These are phyloP conservation scores for Thraustotheca clavata DNA, from an alignment of 352 stramenopile genomes.

Conservation along the genomic window DNA sequence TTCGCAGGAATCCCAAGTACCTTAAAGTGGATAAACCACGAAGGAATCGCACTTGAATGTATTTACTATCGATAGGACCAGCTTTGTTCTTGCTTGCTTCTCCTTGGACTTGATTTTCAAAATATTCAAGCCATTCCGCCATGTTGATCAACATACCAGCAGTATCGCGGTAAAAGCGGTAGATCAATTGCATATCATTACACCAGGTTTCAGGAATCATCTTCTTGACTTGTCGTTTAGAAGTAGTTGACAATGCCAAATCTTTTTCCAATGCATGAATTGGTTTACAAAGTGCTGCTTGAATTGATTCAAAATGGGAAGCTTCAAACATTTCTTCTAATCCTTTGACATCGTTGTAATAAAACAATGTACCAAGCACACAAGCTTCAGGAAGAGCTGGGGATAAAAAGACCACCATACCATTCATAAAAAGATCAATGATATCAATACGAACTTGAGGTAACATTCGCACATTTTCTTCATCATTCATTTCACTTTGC, in stretches of 20 bases:
- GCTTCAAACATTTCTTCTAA: background rate
- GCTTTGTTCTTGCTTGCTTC: constrained; percentile 21
- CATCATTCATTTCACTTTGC: background rate
- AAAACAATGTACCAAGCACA: background rate
- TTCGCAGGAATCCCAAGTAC: constrained; percentile 45
- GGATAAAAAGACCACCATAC: constrained; percentile 38
- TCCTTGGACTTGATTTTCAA: constrained; percentile 31
- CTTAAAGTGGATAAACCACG: constrained; percentile 56
- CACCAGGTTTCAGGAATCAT: constrained; percentile 27
- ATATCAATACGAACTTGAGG: constrained; percentile 41
- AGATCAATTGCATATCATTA: constrained; percentile 52
- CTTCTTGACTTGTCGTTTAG: background rate
- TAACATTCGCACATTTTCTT: constrained; percentile 29
- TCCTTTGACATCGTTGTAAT: constrained; percentile 1
- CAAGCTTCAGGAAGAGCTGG: constrained; percentile 2
- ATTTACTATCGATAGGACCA: constrained; percentile 15
- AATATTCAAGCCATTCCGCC: constrained; percentile 58
- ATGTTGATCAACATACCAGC: constrained; percentile 48
- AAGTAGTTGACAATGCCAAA: background rate
- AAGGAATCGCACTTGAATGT: constrained; percentile 55
- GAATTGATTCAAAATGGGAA: constrained; percentile 3
- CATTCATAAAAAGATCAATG: constrained; percentile 31
- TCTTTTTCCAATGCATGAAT: background rate
- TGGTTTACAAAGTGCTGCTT: constrained; percentile 1
- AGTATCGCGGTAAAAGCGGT: constrained; percentile 65